Evolutionary conservation across 768 basidiomycete genomes (phyloP).

Genomic region (Panaeolus cyanescens): DNA sequence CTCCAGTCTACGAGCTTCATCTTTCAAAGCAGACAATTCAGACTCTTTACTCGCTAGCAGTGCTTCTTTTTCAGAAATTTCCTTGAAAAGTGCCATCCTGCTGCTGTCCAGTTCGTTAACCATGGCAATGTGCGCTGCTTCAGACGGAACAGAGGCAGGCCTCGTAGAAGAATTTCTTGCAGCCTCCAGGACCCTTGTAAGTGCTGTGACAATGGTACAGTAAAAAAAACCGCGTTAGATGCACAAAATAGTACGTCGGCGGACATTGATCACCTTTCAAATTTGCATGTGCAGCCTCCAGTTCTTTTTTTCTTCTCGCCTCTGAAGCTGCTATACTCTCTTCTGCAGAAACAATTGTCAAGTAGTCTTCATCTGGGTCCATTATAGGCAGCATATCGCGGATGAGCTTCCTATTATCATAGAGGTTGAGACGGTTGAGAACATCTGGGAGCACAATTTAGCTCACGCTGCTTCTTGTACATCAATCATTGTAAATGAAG

Average conservation of each 20-base stretch:
- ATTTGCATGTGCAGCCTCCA: constrained; percentile 66
- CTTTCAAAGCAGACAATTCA: constrained; percentile 68
- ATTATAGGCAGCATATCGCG: constrained; percentile 73
- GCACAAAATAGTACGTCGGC: neutral
- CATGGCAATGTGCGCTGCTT: constrained; percentile 56
- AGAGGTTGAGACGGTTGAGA: neutral
- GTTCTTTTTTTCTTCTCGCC: constrained; percentile 59
- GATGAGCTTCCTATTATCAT: constrained; percentile 56
- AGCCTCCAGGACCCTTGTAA: constrained; percentile 64
- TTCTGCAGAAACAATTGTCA: constrained; percentile 74
- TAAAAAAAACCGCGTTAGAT: neutral
- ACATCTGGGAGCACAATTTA: neutral
- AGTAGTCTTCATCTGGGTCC: constrained; percentile 77
- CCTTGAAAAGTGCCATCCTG: constrained; percentile 68
- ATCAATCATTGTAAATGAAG: constrained; percentile 32
- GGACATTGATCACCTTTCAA: constrained; percentile 53
- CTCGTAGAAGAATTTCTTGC: constrained; percentile 72
- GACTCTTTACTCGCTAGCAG: constrained; percentile 67
- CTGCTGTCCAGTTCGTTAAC: constrained; percentile 68
- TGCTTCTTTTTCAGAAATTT: constrained; percentile 73
- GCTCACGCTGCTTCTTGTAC: constrained; percentile 50
- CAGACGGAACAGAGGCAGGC: constrained; percentile 69
- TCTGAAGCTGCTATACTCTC: constrained; percentile 65
- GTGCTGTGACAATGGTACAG: constrained; percentile 40
- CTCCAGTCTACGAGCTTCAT: constrained; percentile 61